Conservation (phyloP, 1,139 yeast species). For the Yamadazyma oceani region DNA sequence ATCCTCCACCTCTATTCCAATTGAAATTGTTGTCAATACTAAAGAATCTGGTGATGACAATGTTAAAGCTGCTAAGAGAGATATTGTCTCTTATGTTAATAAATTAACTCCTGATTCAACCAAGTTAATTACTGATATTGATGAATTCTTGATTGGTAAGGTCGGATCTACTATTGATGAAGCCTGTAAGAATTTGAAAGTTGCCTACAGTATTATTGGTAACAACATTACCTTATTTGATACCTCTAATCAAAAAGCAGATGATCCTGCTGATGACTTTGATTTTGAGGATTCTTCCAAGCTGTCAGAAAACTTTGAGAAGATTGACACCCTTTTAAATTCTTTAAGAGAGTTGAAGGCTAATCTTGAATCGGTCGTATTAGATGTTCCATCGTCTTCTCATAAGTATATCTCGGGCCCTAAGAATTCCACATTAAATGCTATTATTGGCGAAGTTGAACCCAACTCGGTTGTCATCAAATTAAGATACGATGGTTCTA, state of each 20-base stretch:
- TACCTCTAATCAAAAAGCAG: slow-evolving; percentile 14
- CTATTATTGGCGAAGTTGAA: slow-evolving; percentile 42
- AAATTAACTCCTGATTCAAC: slow-evolving; percentile 68
- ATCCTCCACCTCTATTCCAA: slow-evolving; percentile 32
- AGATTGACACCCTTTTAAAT: slow-evolving; percentile 52
- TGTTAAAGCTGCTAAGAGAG: slow-evolving; percentile 52
- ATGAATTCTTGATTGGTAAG: slow-evolving; percentile 60
- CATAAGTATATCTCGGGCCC: slow-evolving; percentile 64
- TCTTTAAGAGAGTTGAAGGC: slow-evolving; percentile 60
- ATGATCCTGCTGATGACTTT: slow-evolving; percentile 41
- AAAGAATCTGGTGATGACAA: slow-evolving; percentile 34
- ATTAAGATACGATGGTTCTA: slow-evolving; percentile 33
- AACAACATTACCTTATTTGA: slow-evolving; percentile 41
- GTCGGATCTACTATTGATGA: slow-evolving; percentile 46
- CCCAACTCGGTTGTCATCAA: slow-evolving; percentile 41
- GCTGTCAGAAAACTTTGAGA: slow-evolving; percentile 34
- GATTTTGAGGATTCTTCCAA: slow-evolving; percentile 28
- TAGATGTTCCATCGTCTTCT: slow-evolving; percentile 53
- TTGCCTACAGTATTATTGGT: slow-evolving; percentile 57
- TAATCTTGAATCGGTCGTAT: slow-evolving; percentile 49
- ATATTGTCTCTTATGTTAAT: slow-evolving; percentile 72
- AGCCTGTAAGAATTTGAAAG: slow-evolving; percentile 50
- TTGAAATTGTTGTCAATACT: slow-evolving; percentile 39
- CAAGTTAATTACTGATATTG: slow-evolving; percentile 61
- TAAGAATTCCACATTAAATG: slow-evolving; percentile 54